phyloP scores from a whole-genome alignment of 176 grass and related monocot species.

The Rhynchospora breviuscula region DNA sequence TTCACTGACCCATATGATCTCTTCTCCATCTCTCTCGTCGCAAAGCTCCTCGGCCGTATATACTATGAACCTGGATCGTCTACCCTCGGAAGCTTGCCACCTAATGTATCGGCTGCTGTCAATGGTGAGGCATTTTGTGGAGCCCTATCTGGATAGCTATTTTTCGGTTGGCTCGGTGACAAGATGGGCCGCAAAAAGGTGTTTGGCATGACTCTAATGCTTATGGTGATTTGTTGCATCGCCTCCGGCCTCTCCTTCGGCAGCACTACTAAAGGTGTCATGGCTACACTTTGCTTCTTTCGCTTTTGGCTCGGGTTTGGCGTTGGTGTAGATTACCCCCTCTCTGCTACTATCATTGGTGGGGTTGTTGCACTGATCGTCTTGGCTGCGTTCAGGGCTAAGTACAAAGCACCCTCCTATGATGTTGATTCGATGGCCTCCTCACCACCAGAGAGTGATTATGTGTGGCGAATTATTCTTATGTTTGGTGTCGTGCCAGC shows the following conservation, averaged over 20 bases:
- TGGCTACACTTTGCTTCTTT: slow-evolving; percentile 81
- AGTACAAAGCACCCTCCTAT: slow-evolving; percentile 33
- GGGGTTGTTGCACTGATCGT: slow-evolving; percentile 28
- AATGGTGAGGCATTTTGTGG: slow-evolving; percentile 33
- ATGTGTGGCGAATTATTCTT: slow-evolving; percentile 52
- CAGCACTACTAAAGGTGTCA: slow-evolving; percentile 26
- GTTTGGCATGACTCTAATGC: slow-evolving; percentile 49
- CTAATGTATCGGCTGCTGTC: slow-evolving; percentile 31
- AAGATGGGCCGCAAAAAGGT: slow-evolving; percentile 40
- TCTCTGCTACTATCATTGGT: slow-evolving; percentile 56
- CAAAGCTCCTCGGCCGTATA: slow-evolving; percentile 31
- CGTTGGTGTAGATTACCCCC: slow-evolving; percentile 79
- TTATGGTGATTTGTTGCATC: slow-evolving; percentile 61
- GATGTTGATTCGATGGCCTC: slow-evolving; percentile 20
- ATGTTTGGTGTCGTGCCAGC: slow-evolving; percentile 62
- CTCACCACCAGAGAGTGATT: slow-evolving; percentile 34
- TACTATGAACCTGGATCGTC: slow-evolving; percentile 21
- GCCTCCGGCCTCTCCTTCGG: slow-evolving; percentile 70
- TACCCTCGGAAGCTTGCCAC: slow-evolving; percentile 1
- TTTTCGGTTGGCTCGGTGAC: slow-evolving; percentile 42
- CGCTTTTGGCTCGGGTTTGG: slow-evolving; percentile 84
- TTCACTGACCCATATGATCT: slow-evolving; percentile 34
- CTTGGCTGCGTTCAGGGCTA: slow-evolving; percentile 12
- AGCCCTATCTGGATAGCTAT: slow-evolving; percentile 29
- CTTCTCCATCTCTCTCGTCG: slow-evolving; percentile 27